Evolutionary conservation across 306 rosid genomes (phyloP).

Genomic region (Cucurbita pepo): DNA sequence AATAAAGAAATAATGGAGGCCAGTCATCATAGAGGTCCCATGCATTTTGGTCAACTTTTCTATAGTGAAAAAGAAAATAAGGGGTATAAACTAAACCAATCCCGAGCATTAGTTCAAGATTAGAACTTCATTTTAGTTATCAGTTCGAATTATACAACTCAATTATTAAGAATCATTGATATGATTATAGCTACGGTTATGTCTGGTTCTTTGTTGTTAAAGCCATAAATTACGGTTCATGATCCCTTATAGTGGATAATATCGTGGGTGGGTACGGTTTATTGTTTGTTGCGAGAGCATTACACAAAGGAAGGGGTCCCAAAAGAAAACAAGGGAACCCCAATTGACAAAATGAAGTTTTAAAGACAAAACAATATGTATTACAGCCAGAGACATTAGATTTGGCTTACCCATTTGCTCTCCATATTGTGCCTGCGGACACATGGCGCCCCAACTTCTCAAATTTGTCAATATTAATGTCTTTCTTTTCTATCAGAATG

Average conservation of each 20-base stretch:
- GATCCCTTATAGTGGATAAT: neutral
- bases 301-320: neutral
- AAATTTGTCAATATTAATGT: neutral
- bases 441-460: neutral
- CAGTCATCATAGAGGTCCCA: neutral
- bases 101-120: too few species aligned
- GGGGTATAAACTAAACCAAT: too few species aligned
- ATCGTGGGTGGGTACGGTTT: neutral
- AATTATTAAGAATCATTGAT: too few species aligned
- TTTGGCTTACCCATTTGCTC: neutral
- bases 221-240: neutral
- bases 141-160: too few species aligned
- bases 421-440: neutral
- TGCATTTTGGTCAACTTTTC: neutral
- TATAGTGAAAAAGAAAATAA: neutral
- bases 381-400: neutral
- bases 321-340: neutral
- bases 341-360: constrained; percentile 3
- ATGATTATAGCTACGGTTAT: too few species aligned
- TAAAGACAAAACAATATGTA: neutral
- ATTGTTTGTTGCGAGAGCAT: neutral
- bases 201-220: too few species aligned
- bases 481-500: neutral
- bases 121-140: too few species aligned
- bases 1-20: neutral